Base-by-base conservation (phyloP, 306 rosid genomes). In the Sesbania bispinosa region DNA sequence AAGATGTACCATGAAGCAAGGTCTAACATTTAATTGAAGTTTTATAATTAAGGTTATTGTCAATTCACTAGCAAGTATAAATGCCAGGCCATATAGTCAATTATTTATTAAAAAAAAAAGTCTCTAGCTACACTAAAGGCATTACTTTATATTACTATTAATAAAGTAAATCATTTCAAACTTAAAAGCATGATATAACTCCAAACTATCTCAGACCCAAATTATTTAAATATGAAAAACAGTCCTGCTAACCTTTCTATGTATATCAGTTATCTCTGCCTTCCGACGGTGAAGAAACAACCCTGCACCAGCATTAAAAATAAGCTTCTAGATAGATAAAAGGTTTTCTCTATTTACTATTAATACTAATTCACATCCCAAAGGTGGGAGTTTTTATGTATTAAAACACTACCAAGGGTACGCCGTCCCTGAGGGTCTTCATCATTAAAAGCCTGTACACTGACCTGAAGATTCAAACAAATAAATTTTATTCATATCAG, bases 341-440 rank as follows among this genome's bases (percentile, higher is more conserved):
- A 13, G 0, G 35, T 50, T 43, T 71, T 71, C 47, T 60, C 66
- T 53, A 71, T 47, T 65, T 18, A n/a, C 26, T 14, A 64, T 18
- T 24, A 54, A 77, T 60, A 41, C 18, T 36, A 23, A 15, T 68
- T 66, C 73, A 45, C 52, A 76, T 46, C 62, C 58, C 67, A 2
- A 27, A 29, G 24, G 74, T 51, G 61, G 53, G 53, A 15, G 47
- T 54, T 61, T 64, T 53, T 52, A 62, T 14, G 61, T 50, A 71
- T 70, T 63, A 53, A 77, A 77, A 63, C 51, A 69, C 63, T 86
- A 94, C 99, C 99, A 23, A 94, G 91, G 42, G 95, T 94, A 42
- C 97, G 86, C 57, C 93, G 88, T 74, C 99, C 96, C 85, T 86
- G 96, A 71, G 92, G 95, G 66, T 94, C 99, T 80, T 94, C 99